Evolutionary conservation across 176 grass and related monocot genomes (phyloP).

Genomic region (Raddia guianensis): DNA sequence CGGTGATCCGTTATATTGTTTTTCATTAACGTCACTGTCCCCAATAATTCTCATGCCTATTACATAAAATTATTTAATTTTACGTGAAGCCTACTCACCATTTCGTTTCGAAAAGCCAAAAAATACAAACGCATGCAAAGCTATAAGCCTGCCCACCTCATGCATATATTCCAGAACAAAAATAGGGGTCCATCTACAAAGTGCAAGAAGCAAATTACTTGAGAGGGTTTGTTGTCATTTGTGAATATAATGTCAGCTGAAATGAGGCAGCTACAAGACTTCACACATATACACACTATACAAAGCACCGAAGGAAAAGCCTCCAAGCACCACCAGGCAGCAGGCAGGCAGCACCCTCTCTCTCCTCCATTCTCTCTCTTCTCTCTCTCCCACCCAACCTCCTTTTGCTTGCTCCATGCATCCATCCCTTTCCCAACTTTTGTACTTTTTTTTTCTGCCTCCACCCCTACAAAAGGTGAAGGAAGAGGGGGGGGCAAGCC

Average conservation of each 20-base stretch:
- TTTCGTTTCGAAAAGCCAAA: too few species aligned
- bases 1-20: accelerated
- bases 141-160: too few species aligned
- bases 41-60: neutral
- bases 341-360: neutral
- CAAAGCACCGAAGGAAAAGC: slow-evolving; percentile 1
- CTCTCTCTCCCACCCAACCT: neutral
- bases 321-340: neutral
- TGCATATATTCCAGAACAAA: neutral
- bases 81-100: neutral
- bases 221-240: neutral
- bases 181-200: neutral
- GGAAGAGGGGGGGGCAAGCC: slow-evolving; percentile 14
- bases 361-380: slow-evolving; percentile 22
- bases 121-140: too few species aligned
- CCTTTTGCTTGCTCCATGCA: slow-evolving; percentile 21
- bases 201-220: slow-evolving; percentile 28
- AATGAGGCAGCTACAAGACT: slow-evolving; percentile 42
- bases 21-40: neutral
- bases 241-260: slow-evolving; percentile 52
- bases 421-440: slow-evolving; percentile 43
- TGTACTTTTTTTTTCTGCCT: slow-evolving; percentile 46
- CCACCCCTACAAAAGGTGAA: slow-evolving; percentile 50
- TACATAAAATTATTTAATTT: neutral
- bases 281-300: neutral